phyloP scores from a whole-genome alignment of 768 basidiomycete species.

The Sutorius australiensis region DNA sequence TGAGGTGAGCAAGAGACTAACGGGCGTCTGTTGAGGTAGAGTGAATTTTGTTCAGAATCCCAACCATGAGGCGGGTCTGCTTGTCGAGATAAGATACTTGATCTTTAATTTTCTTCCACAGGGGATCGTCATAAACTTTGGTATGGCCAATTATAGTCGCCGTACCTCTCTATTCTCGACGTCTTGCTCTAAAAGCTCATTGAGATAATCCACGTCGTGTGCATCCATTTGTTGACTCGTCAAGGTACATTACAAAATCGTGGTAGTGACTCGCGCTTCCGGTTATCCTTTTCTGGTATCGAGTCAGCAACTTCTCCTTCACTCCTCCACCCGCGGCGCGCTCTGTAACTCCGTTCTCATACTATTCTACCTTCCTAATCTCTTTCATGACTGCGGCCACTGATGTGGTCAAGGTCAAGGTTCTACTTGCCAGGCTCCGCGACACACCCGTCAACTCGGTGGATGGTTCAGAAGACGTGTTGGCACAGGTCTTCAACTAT shows the following conservation, averaged over 20 bases:
- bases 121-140: not conserved
- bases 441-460: constrained; percentile 54
- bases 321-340: not conserved
- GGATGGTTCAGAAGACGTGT: constrained; percentile 44
- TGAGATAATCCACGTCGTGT: constrained; percentile 53
- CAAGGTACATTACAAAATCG: too few relatives aligned
- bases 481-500: constrained; percentile 50
- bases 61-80: constrained; percentile 66
- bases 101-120: constrained; percentile 70
- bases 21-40: constrained; percentile 61
- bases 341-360: not conserved
- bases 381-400: constrained; percentile 24
- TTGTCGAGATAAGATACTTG: constrained; percentile 73
- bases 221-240: constrained; percentile 45
- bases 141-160: not conserved
- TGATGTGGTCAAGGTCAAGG: constrained; percentile 39
- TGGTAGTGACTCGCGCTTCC: constrained; percentile 2
- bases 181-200: constrained; percentile 58
- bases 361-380: not conserved
- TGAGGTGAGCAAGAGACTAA: constrained; percentile 34
- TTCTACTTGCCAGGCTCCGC: constrained; percentile 52
- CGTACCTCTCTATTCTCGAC: constrained; percentile 62
- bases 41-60: constrained; percentile 75
- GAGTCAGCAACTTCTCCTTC: not conserved
- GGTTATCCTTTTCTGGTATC: constrained; percentile 13